phyloP scores from a whole-genome alignment of 805 yeast species.

The Wickerhamiella hasegawae region DNA sequence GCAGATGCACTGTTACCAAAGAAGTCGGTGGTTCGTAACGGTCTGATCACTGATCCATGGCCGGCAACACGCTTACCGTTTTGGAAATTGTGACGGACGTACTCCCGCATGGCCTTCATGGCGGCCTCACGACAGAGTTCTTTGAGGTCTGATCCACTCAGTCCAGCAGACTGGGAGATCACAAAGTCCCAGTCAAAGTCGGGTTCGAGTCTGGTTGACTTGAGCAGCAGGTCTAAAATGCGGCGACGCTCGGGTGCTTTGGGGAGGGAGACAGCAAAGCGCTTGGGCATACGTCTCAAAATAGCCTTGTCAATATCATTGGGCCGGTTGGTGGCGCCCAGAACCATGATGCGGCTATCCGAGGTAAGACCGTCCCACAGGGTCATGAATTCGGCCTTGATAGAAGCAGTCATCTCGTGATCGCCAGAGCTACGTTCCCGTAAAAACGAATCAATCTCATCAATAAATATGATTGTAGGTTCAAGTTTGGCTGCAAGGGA shows the following conservation, averaged over 20 bases:
- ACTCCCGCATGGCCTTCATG: slow-evolving; percentile 74
- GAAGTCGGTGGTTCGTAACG: slow-evolving; percentile 51
- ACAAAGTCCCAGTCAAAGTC: slow-evolving; percentile 45
- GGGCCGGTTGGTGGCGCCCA: slow-evolving; percentile 92
- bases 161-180: slow-evolving; percentile 50
- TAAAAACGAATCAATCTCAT: slow-evolving; percentile 88
- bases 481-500: slow-evolving; percentile 76
- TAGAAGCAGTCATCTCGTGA: slow-evolving; percentile 88
- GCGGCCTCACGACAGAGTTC: slow-evolving; percentile 93
- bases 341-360: slow-evolving; percentile 63
- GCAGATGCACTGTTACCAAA: slow-evolving; percentile 16
- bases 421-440: slow-evolving; percentile 72
- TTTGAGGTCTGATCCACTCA: slow-evolving; percentile 82
- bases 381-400: slow-evolving; percentile 95
- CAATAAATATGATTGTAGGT: slow-evolving; percentile 90
- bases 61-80: slow-evolving; percentile 18
- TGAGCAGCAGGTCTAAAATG: slow-evolving; percentile 53
- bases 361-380: slow-evolving; percentile 82
- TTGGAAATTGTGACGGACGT: slow-evolving; percentile 43
- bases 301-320: slow-evolving; percentile 86
- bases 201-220: slow-evolving; percentile 44
- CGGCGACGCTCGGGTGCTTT: slow-evolving; percentile 46
- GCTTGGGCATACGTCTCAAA: slow-evolving; percentile 81
- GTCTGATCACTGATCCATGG: slow-evolving; percentile 32
- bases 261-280: slow-evolving; percentile 68